Evolutionary conservation across 164 flowering plant genomes (phyloP), one percentile per base, ranked within the genome.

Genomic region (Warburgia ugandensis): DNA sequence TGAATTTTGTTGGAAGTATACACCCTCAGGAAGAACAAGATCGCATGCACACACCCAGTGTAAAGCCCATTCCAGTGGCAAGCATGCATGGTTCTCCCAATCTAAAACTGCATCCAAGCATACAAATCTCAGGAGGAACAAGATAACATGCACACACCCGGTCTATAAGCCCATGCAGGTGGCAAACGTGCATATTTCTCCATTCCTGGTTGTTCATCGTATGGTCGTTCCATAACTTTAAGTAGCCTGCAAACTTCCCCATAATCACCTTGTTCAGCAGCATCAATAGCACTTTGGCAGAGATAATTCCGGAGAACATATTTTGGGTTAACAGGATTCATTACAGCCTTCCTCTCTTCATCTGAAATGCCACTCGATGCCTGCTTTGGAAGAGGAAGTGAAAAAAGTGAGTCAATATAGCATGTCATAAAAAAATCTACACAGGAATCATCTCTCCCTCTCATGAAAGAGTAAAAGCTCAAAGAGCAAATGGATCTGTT

Each of bases 61-160:
- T n/a, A n/a, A n/a, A n/a, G n/a, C n/a, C n/a, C n/a, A n/a, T n/a
- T n/a, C n/a, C n/a, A n/a, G n/a, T n/a, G n/a, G n/a, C n/a, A n/a
- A n/a, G n/a, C n/a, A n/a, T n/a, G n/a, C n/a, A n/a, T n/a, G n/a
- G n/a, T n/a, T n/a, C n/a, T n/a, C n/a, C n/a, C n/a, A n/a, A n/a
- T n/a, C n/a, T n/a, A n/a, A n/a, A n/a, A n/a, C n/a, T n/a, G n/a
- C n/a, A n/a, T n/a, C n/a, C n/a, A n/a, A 19, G 19, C 29, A 45
- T 16, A 38, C 48, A 54, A 17, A 20, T 48, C 50, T 87, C 66
- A 94, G 17, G 99, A 94, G 53, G 99, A 94, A 63, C 97, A 94
- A 47, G 99, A 94, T 26, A 94, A 77, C 99, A 94, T 94, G 74
- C 99, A 79, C n/a, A 94, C 99, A 47, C 99, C 99, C 1, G 99